These are phyloP conservation scores for Acrodontium crateriforme DNA, from an alignment of 2,329 filamentous ascomycete species.

Conservation along the genomic window DNA sequence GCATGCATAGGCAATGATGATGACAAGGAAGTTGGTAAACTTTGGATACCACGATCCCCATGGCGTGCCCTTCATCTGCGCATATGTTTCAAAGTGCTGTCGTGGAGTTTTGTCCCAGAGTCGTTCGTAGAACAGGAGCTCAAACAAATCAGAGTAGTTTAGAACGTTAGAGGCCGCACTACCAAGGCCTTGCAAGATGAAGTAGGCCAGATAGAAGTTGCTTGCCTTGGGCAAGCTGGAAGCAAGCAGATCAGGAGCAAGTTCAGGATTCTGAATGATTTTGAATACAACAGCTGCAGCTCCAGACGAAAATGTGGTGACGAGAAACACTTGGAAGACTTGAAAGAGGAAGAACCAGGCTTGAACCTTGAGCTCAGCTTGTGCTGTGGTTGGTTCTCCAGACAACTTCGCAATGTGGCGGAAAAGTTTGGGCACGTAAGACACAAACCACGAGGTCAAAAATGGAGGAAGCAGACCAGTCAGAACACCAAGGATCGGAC, in stretches of 20 bases:
- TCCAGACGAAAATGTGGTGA: slow-evolving; percentile 26
- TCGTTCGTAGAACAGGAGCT: slow-evolving; percentile 20
- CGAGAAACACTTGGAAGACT: slow-evolving; percentile 29
- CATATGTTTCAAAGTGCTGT: slow-evolving; percentile 32
- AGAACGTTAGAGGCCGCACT: slow-evolving; percentile 18
- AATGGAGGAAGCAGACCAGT: slow-evolving; percentile 21
- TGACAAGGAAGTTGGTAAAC: slow-evolving; percentile 31
- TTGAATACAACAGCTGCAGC: slow-evolving; percentile 20
- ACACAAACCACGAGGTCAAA: slow-evolving; percentile 19
- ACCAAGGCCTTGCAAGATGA: slow-evolving; percentile 24
- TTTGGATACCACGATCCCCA: slow-evolving; percentile 35
- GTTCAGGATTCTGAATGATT: slow-evolving; percentile 21
- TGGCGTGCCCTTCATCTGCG: slow-evolving; percentile 28
- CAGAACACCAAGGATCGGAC: slow-evolving; percentile 16
- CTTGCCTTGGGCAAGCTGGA: slow-evolving; percentile 24
- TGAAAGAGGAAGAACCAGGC: slow-evolving; percentile 28
- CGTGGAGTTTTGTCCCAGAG: slow-evolving; percentile 30
- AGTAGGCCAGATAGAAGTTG: slow-evolving; percentile 30
- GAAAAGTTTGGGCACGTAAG: slow-evolving; percentile 23
- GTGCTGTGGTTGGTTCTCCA: slow-evolving; percentile 26
- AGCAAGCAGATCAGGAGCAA: slow-evolving; percentile 21
- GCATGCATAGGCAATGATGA: slow-evolving; percentile 33
- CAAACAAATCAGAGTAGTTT: slow-evolving; percentile 20
- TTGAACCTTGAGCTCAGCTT: slow-evolving; percentile 29
- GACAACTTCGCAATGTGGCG: slow-evolving; percentile 21